Evolutionary conservation across 1,284 basidiomycete genomes (phyloP), one percentile per base, ranked within the genome.

Genomic region (Naganishia cerealis): DNA sequence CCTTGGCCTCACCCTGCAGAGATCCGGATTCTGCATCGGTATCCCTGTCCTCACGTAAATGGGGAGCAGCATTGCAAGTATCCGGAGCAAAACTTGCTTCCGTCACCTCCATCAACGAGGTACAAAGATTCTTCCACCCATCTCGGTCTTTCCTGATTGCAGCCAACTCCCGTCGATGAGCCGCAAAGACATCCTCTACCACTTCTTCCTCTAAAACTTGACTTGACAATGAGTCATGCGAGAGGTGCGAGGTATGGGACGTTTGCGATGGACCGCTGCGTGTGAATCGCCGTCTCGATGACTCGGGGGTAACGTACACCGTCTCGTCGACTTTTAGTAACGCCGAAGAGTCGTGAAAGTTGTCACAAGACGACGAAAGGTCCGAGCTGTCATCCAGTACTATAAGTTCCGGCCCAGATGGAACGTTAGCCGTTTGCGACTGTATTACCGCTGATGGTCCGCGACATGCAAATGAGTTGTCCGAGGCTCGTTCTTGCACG

Each of bases 101-200:
- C 9, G 50, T 13, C 21, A 40, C 43, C 38, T 36, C 39, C n/a
- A 63, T 63, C 24, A 63, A 40, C 18, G 18, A 38, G 16, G 52
- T 39, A 40, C 61, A 63, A 13, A 63, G 50, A 21, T 53, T 21
- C 26, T 63, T 54, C 61, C 61, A 63, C n/a, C 61, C 61, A 29
- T 63, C 61, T 33, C 61, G 61, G n/a, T 63, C 61, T 26, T 53
- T 53, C 16, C 21, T 33, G 26, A 63, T 40, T 15, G 53, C 50
- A 18, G 26, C 38, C 16, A 63, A 7, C 24, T 46, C 21, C 29
- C 61, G 61, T 63, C 21, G 39, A 42, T 63, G 61, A 18, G 61
- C 50, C 7, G 39, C 21, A 39, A 63, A 63, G 5, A 63, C 50
- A 50, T 40, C 26, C 46, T 63, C 50, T 24, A 39, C 43, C 8